These are phyloP conservation scores for Aleurites moluccanus DNA, from an alignment of 441 rosid genomes.

Conservation along the genomic window DNA sequence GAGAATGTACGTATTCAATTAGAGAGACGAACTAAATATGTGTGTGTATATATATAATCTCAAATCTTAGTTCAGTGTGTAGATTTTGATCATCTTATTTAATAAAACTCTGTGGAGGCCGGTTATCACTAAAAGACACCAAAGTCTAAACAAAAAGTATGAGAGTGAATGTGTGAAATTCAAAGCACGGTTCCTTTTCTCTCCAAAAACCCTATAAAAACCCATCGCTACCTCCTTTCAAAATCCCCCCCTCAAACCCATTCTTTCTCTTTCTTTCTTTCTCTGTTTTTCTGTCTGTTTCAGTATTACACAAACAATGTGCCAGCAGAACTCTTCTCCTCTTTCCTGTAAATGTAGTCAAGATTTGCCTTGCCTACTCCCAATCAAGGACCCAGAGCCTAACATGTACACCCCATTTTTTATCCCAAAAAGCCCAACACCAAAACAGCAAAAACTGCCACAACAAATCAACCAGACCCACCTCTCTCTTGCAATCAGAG, in stretches of 20 bases:
- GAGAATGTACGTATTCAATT: neutral
- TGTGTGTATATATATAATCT: neutral
- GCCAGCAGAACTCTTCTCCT: conserved; percentile 29
- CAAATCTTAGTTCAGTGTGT: conserved; percentile 28
- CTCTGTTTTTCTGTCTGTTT: neutral
- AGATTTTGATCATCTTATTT: neutral
- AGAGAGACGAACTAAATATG: no score
- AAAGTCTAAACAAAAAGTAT: conserved; percentile 12
- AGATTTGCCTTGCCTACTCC: conserved; percentile 17
- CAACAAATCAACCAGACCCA: conserved; percentile 11
- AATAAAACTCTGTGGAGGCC: neutral
- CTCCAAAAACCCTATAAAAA: conserved; percentile 35
- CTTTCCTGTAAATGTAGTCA: conserved; percentile 23
- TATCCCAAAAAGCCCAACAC: conserved; percentile 12
- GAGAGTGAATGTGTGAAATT: neutral
- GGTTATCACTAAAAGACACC: conserved; percentile 19
- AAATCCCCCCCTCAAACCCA: neutral
- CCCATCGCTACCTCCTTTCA: neutral
- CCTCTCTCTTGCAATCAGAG: conserved; percentile 37
- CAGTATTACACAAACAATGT: conserved; percentile 33
- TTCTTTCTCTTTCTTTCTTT: conserved; percentile 9
- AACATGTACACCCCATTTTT: conserved; percentile 24
- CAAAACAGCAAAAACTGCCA: neutral
- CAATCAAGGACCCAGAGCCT: conserved; percentile 28
- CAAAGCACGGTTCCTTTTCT: neutral